A percentile compares a stretch with the other conserved stretches of the same genome.
Conservation (phyloP, 2,329 filamentous ascomycete genomes). For the Ceratocystis variospora region DNA sequence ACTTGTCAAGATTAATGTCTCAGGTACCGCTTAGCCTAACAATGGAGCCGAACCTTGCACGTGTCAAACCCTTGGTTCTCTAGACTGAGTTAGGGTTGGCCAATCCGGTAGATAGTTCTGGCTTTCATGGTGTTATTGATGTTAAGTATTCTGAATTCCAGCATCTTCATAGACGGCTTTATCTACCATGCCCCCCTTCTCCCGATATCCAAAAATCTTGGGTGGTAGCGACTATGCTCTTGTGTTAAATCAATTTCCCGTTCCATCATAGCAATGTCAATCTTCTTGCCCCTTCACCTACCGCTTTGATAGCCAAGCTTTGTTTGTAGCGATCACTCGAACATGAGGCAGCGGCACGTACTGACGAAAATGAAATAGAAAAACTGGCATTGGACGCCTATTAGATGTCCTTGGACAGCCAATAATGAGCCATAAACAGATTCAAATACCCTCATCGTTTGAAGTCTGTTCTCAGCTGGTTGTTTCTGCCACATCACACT, state of each 20-base stretch:
- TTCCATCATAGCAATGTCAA: neutral
- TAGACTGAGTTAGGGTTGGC: neutral
- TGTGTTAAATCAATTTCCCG: neutral
- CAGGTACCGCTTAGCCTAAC: neutral
- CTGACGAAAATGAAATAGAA: neutral
- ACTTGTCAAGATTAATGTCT: conserved; percentile 7
- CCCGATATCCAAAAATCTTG: neutral
- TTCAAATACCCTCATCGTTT: too few relatives aligned
- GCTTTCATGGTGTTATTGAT: neutral
- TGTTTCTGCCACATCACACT: too few relatives aligned
- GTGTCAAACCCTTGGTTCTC: neutral
- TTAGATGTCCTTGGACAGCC: neutral
- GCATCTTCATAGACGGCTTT: too few relatives aligned
- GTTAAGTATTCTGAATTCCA: neutral
- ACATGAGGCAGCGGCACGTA: neutral
- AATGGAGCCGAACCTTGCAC: neutral
- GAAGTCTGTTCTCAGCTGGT: too few relatives aligned
- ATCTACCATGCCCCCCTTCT: neutral
- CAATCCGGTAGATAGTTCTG: too few relatives aligned
- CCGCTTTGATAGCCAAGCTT: neutral
- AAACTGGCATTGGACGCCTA: neutral
- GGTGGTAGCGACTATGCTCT: neutral
- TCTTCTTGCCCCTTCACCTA: neutral
- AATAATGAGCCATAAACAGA: too few relatives aligned
- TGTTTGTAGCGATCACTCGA: neutral